Evolutionary conservation across 1,284 basidiomycete species (phyloP), one percentile per base, ranked within the genome.

Genomic region (Sparassis latifolia): DNA sequence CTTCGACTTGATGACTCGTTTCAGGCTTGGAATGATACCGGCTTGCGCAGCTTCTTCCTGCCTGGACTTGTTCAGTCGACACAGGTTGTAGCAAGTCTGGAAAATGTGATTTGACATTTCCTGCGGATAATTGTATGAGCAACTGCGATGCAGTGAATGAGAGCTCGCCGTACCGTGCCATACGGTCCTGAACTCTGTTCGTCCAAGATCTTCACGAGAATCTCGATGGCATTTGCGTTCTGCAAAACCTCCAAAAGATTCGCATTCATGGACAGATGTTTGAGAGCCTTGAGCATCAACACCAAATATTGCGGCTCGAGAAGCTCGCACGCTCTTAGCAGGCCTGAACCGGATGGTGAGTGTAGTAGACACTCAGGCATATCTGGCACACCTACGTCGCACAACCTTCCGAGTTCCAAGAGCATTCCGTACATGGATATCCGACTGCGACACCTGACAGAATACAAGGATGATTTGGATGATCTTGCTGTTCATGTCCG

Each of bases 1-100:
- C 53, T 82, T 89, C 9, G 84, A 88, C 61, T 86, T 80, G 52
- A 95, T 91, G 44, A 97, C 86, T 3, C 84, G 82, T 66, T 93
- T 89, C 39, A 99, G 77, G 56, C 91, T 83, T 1, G 96, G 92
- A 31, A 99, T 87, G 54, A 97, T 91, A 10, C 94, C 96, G 2
- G 92, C 92, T 61, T 94, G 87, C 0, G 95, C 94, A 3, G 96
- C 94, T 68, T 98, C 96, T 69, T 98, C 96, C 68, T 98, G 96
- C 50, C 94, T 77, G 2, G 84, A 81, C 68, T 95, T 96, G 69
- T 93, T 95, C 51, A 97, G 74, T n/a, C 92, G 82, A 65, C 93
- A 96, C 27, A 97, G 84, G 58, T 94, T 94, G 72, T 91, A 97
- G 62, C 93, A 91, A 0, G 92, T 93, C 68, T 96, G 93, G 76